Evolutionary conservation across 176 grass and related monocot species (phyloP), one percentile per base, ranked within the genome.

Genomic region (Lolium multiflorum): DNA sequence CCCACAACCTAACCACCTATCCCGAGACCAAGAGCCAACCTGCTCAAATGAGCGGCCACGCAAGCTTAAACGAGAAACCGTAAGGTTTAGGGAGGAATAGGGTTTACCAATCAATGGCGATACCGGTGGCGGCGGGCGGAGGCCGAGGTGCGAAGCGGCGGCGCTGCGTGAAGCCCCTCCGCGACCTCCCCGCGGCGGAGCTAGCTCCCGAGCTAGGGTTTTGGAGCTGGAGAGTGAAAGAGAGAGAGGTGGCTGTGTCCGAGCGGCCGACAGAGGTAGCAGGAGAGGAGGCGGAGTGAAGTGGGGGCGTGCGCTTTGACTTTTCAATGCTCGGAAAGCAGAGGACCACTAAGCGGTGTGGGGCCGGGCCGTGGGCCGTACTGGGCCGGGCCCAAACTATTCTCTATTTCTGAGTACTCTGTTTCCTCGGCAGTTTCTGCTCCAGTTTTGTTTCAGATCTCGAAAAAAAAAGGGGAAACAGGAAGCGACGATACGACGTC

Each of bases 301-400:
- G 72, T 24, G 11, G 71, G 71, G 65, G 67, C 35, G 69, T 77
- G 83, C 81, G 60, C 60, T 88, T 91, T 91, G 85, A 91, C 81
- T 88, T 91, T 75, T 84, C 85, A 20, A 48, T 63, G 38, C 47
- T 57, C 74, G 74, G 46, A 9, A 13, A 9, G 17, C 14, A 16
- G 7, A 56, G 54, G 51, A 54, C 51, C 51, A 54, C 51, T 15
- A 15, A 51, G 79, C 35, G 47, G 84, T 41, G 76, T 74, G 79
- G 84, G 71, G 12, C 73, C 43, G 0, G 11, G 15, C 44, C 1
- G n/a, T 58, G 57, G 84, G 66, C 81, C 60, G 15, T 18, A 14
- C 13, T n/a, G 35, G 85, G 75, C 81, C 61, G 31, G 73, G 52
- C 76, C 89, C 70, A 78, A 50, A 74, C 67, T 51, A 7, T 10